Base-by-base conservation (phyloP, 108 stramenopile genomes). In the Cyclotella baltica region DNA sequence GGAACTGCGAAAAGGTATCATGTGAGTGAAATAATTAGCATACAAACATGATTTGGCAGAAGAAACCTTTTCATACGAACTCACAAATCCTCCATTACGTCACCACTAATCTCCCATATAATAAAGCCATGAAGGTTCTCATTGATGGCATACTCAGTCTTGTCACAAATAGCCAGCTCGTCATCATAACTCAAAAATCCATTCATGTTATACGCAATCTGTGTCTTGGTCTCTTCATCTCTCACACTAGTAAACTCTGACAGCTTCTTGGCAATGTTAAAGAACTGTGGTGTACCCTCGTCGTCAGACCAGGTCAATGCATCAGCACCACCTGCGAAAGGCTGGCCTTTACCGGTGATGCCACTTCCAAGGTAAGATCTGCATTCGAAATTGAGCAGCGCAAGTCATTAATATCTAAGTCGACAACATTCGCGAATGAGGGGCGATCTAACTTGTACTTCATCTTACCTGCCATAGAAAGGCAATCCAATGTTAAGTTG, bases 221-320 rank as follows among this genome's bases (percentile, higher is more conserved):
- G 78, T 18, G 83, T 83, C 20, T 70, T 79, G 36, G 83, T 75
- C 31, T 62, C 58, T 20, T 83, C 73, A 20, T 83, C 73, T 37
- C 83, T 68, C 37, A 72, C 83, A 37, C 58, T 62, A 15, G 77
- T 75, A 37, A 80, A 57, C 11, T 51, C 19, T 19, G 37, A 27
- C 20, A 78, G 25, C 36, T 73, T 73, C 15, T 53, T 36, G 4
- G 50, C n/a, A 22, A 83, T 79, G 57, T 83, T 83, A 52, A 75
- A 83, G 46, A 80, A 83, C 66, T 83, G 83, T 40, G 83, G 83
- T 19, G 70, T 57, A 0, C 83, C 83, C 9, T 83, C 83, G 40
- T 83, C 83, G 0, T 53, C 83, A 15, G 25, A 9, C 83, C 83
- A 83, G 10, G 75, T 67, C 1, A 6, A 19, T 0, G 18, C 18